Base-by-base conservation (phyloP, 2,329 filamentous ascomycete genomes). In the Dothiorella sarmentorum region DNA sequence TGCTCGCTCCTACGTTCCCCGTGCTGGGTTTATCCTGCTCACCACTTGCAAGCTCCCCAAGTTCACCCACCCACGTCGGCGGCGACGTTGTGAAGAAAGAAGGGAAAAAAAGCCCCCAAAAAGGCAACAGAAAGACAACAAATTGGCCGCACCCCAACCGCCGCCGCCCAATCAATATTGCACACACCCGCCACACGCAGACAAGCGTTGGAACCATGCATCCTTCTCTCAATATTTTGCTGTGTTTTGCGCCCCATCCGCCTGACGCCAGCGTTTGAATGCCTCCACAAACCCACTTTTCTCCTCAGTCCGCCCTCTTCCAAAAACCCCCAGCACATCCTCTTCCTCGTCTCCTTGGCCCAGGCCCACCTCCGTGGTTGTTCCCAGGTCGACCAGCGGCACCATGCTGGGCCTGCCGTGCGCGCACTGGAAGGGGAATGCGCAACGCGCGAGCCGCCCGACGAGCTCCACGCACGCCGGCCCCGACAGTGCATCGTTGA, bases 351-450 rank as follows among this genome's bases (percentile, higher is more conserved):
- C n/a, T n/a, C n/a, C n/a, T n/a, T n/a, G n/a, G n/a, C n/a, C n/a
- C n/a, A n/a, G n/a, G n/a, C n/a, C n/a, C n/a, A n/a, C n/a, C n/a
- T n/a, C n/a, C n/a, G n/a, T n/a, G n/a, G 22, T 10, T 9, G 47
- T 24, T 22, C 63, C 67, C 20, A 73, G 3, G 33, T 71, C 66
- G 13, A 75, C 63, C 27, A 80, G 60, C 13, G 78, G 78, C 27
- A 80, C 77, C 76, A 80, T 78, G 61, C 76, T 77, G 17, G 77
- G 76, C 52, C 78, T 78, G 0, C 90, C 90, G 76, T 95, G 90
- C 1, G 90, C 90, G 71, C 90, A 95, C 68, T 90, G 86, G 63
- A 94, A 94, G 0, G 90, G 90, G 62, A 93, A 90, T 0, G 78
- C 79, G 63, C 88, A 91, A 0, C 66, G 68, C 0, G 81, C 79